These are phyloP conservation scores for Cydonia oblonga DNA, from an alignment of 331 rosid species.

Conservation along the genomic window DNA sequence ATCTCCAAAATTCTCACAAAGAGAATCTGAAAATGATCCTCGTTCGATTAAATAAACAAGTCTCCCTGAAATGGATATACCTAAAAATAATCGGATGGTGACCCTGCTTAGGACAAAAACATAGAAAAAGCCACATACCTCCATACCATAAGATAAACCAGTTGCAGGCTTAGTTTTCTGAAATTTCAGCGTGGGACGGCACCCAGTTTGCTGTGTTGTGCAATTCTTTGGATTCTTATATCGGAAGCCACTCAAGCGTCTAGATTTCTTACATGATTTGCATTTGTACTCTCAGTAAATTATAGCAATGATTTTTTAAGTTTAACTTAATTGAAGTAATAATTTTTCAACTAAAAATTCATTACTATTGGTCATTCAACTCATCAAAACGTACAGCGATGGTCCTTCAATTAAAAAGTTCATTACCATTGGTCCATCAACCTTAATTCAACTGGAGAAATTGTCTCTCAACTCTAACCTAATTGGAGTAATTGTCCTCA, in stretches of 20 bases:
- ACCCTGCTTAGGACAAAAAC: background rate
- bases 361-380: no score
- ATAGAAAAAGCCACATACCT: background rate
- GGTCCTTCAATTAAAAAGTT: no score
- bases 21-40: rapidly evolving
- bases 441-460: no score
- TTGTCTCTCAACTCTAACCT: rapidly evolving
- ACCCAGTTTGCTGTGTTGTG: background rate
- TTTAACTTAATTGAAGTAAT: no score
- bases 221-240: constrained; percentile 25
- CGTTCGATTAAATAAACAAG: no score
- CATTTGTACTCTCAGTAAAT: background rate
- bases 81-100: background rate
- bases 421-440: no score
- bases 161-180: background rate
- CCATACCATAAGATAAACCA: background rate
- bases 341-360: no score
- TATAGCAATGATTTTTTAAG: no score
- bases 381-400: no score
- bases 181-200: constrained; percentile 25
- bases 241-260: constrained; percentile 28
- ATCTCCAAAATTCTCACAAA: no score
- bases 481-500: no score
- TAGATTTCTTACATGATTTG: background rate
- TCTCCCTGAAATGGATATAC: background rate